These are phyloP conservation scores for Microbotryum violaceum DNA, from an alignment of 1,284 basidiomycete species.

Conservation along the genomic window DNA sequence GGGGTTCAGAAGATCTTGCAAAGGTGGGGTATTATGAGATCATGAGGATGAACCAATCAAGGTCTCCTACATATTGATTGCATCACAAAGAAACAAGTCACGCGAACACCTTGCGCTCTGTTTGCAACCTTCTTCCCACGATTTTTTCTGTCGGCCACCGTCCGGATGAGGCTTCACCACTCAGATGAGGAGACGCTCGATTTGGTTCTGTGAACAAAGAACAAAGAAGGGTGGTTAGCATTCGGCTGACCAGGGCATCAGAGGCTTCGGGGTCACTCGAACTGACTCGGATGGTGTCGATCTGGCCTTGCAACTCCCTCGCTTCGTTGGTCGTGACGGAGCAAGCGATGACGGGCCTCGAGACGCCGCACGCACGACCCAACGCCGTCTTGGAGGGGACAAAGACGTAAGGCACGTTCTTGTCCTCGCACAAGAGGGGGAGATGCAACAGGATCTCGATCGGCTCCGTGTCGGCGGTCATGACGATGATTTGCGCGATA, in stretches of 20 bases:
- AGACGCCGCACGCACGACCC: constrained; percentile 92
- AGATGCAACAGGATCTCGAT: constrained; percentile 97
- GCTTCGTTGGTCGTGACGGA: constrained; percentile 95
- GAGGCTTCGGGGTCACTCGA: background rate
- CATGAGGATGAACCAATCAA: no score
- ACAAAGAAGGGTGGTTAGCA: background rate
- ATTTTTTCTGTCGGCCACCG: no score
- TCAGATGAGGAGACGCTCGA: constrained; percentile 66
- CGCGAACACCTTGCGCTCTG: no score
- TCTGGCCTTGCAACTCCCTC: constrained; percentile 83
- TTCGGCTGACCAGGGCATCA: background rate
- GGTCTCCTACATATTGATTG: no score
- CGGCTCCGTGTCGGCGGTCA: constrained; percentile 96
- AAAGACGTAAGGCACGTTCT: constrained; percentile 59
- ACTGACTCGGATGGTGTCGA: constrained; percentile 68
- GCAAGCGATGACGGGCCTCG: constrained; percentile 88
- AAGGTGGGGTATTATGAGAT: no score
- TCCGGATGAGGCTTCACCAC: background rate
- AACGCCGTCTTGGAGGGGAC: constrained; percentile 89
- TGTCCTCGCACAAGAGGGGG: constrained; percentile 96
- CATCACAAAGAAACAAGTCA: no score
- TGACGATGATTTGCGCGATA: constrained; percentile 95
- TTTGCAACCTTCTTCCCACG: no score
- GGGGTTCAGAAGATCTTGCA: no score
- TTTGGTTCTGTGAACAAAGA: constrained; percentile 48